Conservation (phyloP, 306 rosid genomes). For the Erythrophleum fordii region DNA sequence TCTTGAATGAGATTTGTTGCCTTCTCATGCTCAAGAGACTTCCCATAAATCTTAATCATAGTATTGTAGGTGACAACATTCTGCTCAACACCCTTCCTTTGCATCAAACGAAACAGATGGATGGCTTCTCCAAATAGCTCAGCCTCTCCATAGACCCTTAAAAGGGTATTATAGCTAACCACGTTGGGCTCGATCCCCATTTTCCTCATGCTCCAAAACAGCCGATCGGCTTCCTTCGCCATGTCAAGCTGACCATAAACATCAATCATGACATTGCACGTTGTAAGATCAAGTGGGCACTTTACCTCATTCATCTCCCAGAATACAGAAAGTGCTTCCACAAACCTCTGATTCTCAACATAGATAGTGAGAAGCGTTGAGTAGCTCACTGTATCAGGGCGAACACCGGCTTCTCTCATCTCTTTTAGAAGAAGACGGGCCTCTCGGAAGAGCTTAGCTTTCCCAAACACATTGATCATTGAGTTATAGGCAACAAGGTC, state of each 20-base stretch:
- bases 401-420: slow-evolving; percentile 66
- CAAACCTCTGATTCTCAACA: slow-evolving; percentile 78
- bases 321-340: slow-evolving; percentile 82
- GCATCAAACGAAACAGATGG: slow-evolving; percentile 90
- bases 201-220: slow-evolving; percentile 96
- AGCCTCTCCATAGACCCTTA: slow-evolving; percentile 94
- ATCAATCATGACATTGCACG: slow-evolving; percentile 92
- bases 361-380: slow-evolving; percentile 72
- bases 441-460: slow-evolving; percentile 86
- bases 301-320: slow-evolving; percentile 77
- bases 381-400: slow-evolving; percentile 79
- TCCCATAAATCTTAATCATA: slow-evolving; percentile 90
- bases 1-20: slow-evolving; percentile 89
- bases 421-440: slow-evolving; percentile 74
- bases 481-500: slow-evolving; percentile 83
- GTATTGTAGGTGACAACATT: slow-evolving; percentile 90
- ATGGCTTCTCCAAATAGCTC: slow-evolving; percentile 93
- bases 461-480: slow-evolving; percentile 88
- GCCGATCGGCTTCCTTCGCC: slow-evolving; percentile 89
- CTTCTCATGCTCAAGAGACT: slow-evolving; percentile 84
- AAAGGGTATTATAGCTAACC: slow-evolving; percentile 86
- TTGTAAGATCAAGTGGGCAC: slow-evolving; percentile 71
- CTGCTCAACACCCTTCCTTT: slow-evolving; percentile 71
- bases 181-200: slow-evolving; percentile 84
- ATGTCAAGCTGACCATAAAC: slow-evolving; percentile 94